phyloP scores from a whole-genome alignment of 768 basidiomycete genomes.

The Leccinellum albellum region DNA sequence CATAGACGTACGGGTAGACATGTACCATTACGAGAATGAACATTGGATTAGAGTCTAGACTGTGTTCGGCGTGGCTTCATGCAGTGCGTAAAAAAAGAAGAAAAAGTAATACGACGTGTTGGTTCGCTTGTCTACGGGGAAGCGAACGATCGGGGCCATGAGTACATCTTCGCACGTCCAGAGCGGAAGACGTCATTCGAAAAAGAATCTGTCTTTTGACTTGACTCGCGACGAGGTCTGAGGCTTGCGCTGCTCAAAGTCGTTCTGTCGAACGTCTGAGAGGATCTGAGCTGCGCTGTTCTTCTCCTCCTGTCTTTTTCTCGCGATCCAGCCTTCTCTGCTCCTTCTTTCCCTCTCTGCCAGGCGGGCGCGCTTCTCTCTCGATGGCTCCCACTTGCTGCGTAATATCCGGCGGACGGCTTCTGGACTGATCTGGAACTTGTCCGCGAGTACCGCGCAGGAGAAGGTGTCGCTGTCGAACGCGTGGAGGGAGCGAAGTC shows the following conservation, averaged over 20 bases:
- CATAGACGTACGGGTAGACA: constrained; percentile 1
- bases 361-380: constrained; percentile 47
- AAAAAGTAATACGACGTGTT: constrained; percentile 7
- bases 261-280: constrained; percentile 15
- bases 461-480: constrained; percentile 62
- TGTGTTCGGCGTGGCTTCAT: not conserved
- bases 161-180: constrained; percentile 12
- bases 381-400: constrained; percentile 65
- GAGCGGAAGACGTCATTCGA: constrained; percentile 30
- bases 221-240: constrained; percentile 23
- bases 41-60: constrained; percentile 6
- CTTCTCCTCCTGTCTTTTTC: constrained; percentile 42
- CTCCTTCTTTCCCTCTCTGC: constrained; percentile 48
- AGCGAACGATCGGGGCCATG: not conserved
- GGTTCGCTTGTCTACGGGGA: constrained; percentile 1
- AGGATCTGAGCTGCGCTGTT: constrained; percentile 35
- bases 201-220: constrained; percentile 38
- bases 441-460: constrained; percentile 65
- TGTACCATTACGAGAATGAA: constrained; percentile 8
- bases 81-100: not conserved
- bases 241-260: constrained; percentile 6
- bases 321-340: constrained; percentile 37
- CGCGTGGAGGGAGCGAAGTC: constrained; percentile 62
- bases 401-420: constrained; percentile 76
- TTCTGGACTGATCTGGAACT: constrained; percentile 78